These are phyloP conservation scores for Bipolaris sorokiniana DNA, from an alignment of 2,329 filamentous ascomycete genomes.

Conservation along the genomic window DNA sequence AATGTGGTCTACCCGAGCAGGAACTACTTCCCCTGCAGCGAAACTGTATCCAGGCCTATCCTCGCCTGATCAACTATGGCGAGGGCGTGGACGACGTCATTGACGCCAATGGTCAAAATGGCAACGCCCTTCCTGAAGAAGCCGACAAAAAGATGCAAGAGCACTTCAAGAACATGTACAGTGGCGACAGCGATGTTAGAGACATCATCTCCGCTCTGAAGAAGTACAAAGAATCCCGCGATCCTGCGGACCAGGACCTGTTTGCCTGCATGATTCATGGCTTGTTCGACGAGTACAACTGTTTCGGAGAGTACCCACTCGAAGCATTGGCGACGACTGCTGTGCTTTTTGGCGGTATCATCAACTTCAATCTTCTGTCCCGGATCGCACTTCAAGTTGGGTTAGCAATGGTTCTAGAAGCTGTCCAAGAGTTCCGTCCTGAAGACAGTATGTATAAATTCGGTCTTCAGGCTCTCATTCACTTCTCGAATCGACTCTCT, in stretches of 20 bases:
- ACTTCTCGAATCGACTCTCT: constrained; percentile 78
- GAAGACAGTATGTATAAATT: constrained; percentile 98
- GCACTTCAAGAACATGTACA: constrained; percentile 98
- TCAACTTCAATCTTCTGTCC: constrained; percentile 89
- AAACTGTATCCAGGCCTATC: constrained; percentile 89
- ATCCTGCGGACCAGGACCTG: constrained; percentile 85
- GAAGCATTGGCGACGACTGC: constrained; percentile 95
- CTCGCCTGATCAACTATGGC: constrained; percentile 93
- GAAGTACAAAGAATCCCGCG: constrained; percentile 84
- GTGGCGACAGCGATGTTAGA: constrained; percentile 83
- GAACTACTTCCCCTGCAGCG: constrained; percentile 83
- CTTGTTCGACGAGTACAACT: constrained; percentile 94
- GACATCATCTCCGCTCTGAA: constrained; percentile 85
- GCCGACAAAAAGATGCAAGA: constrained; percentile 95
- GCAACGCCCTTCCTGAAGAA: constrained; percentile 78
- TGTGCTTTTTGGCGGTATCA: constrained; percentile 94
- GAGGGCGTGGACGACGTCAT: constrained; percentile 92
- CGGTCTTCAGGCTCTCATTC: constrained; percentile 90
- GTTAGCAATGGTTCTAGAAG: constrained; percentile 97
- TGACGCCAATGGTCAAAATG: constrained; percentile 78
- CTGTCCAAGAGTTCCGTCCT: constrained; percentile 81
- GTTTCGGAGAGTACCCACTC: constrained; percentile 94
- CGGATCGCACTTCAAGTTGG: constrained; percentile 90
- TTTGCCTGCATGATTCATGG: constrained; percentile 99
- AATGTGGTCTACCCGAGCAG: constrained; percentile 61